Evolutionary conservation across 2,329 filamentous ascomycete genomes (phyloP).

Genomic region (Rhinocladiella similis): DNA sequence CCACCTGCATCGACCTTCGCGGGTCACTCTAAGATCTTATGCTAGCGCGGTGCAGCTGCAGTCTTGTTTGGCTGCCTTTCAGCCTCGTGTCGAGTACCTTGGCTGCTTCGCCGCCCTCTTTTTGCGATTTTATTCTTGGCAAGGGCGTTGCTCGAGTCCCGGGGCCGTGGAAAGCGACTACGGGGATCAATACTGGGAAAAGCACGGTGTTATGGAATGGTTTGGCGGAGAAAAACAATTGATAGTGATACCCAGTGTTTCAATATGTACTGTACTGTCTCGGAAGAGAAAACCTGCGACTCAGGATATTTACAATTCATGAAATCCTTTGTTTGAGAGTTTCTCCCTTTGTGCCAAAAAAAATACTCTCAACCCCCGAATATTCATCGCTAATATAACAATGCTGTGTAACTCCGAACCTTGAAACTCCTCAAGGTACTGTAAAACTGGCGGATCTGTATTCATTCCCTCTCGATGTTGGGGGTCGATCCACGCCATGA

Average conservation of each 20-base stretch:
- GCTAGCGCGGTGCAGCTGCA: no score
- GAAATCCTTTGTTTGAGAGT: neutral
- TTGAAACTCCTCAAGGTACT: neutral
- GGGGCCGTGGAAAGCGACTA: no score
- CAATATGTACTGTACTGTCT: slow-evolving; percentile 7
- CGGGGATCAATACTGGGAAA: neutral
- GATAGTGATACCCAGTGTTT: slow-evolving; percentile 6
- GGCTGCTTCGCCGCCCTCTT: neutral
- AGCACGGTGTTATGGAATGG: neutral
- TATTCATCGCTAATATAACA: neutral
- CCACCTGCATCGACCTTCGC: slow-evolving; percentile 12
- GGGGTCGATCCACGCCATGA: slow-evolving; percentile 2
- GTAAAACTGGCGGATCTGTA: neutral
- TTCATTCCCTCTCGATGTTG: neutral
- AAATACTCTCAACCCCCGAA: neutral
- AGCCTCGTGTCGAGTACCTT: slow-evolving; percentile 18
- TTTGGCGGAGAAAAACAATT: neutral
- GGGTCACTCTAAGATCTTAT: neutral
- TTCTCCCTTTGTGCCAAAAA: neutral
- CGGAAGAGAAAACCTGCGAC: neutral
- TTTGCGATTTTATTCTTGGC: neutral
- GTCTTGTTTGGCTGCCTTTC: slow-evolving; percentile 8
- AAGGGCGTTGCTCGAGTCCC: slow-evolving; percentile 4
- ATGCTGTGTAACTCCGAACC: neutral
- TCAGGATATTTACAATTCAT: neutral